These are phyloP conservation scores for Epichloe sibirici DNA, from an alignment of 2,329 filamentous ascomycete species.

Conservation along the genomic window DNA sequence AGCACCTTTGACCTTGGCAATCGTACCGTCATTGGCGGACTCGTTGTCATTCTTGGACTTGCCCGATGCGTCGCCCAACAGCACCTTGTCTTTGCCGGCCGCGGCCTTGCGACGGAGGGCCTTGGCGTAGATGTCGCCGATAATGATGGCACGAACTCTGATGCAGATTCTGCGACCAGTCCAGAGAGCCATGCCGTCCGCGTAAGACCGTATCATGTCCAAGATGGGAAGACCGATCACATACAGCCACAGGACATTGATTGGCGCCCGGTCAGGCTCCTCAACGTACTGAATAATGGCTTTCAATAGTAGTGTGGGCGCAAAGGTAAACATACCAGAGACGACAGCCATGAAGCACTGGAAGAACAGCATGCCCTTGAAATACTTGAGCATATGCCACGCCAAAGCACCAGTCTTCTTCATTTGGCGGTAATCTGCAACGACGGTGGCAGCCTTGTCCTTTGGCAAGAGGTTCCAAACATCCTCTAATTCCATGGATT, in stretches of 20 bases:
- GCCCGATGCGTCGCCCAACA: slow-evolving; percentile 41
- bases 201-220: slow-evolving; percentile 68
- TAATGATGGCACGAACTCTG: slow-evolving; percentile 82
- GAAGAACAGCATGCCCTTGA: slow-evolving; percentile 60
- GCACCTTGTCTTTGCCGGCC: slow-evolving; percentile 59
- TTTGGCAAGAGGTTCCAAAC: slow-evolving; percentile 87
- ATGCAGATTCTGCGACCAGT: slow-evolving; percentile 92
- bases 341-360: slow-evolving; percentile 74
- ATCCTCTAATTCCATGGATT: slow-evolving; percentile 67
- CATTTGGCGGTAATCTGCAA: slow-evolving; percentile 72
- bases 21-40: slow-evolving; percentile 23
- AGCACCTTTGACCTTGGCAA: slow-evolving; percentile 40
- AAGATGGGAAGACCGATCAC: slow-evolving; percentile 81
- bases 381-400: slow-evolving; percentile 73
- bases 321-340: slow-evolving; percentile 75
- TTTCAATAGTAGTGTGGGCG: slow-evolving; percentile 80
- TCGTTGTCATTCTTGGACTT: slow-evolving; percentile 26
- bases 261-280: slow-evolving; percentile 58
- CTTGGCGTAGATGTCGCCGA: slow-evolving; percentile 96
- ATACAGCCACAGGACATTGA: slow-evolving; percentile 90
- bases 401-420: slow-evolving; percentile 72
- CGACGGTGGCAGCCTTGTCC: slow-evolving; percentile 73
- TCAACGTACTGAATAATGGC: slow-evolving; percentile 93
- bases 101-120: slow-evolving; percentile 83
- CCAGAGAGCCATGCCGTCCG: slow-evolving; percentile 80